Evolutionary conservation across 805 yeast genomes (phyloP).

Genomic region (Danielozyma ontarioensis): DNA sequence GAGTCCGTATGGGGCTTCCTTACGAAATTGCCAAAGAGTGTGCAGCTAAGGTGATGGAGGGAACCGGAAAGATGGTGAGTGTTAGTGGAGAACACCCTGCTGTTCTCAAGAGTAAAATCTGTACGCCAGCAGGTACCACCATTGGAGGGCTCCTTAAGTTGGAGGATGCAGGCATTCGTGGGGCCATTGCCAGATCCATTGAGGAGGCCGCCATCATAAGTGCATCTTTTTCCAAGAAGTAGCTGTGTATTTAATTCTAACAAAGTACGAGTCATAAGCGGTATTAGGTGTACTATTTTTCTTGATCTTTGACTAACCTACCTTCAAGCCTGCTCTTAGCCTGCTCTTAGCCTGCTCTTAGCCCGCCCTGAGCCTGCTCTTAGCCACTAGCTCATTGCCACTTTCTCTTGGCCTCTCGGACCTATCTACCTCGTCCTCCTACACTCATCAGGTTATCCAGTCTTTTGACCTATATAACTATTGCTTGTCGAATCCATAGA

Average conservation of each 20-base stretch:
- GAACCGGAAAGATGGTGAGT: slow-evolving; percentile 87
- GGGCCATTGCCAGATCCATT: slow-evolving; percentile 82
- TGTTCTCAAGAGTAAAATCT: slow-evolving; percentile 76
- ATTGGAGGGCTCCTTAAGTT: slow-evolving; percentile 89
- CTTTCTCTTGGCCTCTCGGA: too few relatives aligned
- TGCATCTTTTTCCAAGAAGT: slow-evolving; percentile 38
- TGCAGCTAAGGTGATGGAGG: slow-evolving; percentile 91
- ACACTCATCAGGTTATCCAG: background rate
- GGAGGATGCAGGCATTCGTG: slow-evolving; percentile 88
- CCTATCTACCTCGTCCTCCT: slow-evolving; percentile 2
- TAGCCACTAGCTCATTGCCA: too few relatives aligned
- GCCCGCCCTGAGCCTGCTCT: background rate
- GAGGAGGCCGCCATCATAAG: slow-evolving; percentile 90
- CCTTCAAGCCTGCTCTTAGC: background rate
- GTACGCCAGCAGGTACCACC: slow-evolving; percentile 98
- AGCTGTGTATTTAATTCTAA: slow-evolving; percentile 1
- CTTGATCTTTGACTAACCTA: background rate
- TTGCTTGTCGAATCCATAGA: slow-evolving; percentile 9
- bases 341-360: background rate
- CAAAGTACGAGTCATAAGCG: background rate
- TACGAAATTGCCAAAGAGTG: slow-evolving; percentile 74
- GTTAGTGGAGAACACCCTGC: slow-evolving; percentile 85
- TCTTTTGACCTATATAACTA: slow-evolving; percentile 1
- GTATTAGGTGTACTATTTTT: background rate
- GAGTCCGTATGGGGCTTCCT: slow-evolving; percentile 90